Conservation (phyloP, 1,284 basidiomycete species). For the Acaromyces ingoldii region DNA sequence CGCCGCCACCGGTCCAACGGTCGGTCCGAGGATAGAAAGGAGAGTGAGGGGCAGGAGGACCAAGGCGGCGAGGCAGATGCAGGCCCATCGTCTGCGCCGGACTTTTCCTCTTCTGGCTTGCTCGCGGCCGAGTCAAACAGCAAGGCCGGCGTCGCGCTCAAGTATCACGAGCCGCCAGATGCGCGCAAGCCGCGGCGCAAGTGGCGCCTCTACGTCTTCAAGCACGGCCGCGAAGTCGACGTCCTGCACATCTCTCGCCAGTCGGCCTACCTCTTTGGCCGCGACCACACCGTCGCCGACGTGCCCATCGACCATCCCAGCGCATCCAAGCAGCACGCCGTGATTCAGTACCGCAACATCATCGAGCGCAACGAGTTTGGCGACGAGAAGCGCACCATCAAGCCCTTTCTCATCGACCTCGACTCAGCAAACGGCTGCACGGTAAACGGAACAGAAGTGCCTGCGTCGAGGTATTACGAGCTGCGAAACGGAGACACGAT, state of each 20-base stretch:
- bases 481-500: constrained; percentile 68
- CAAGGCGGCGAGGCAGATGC: constrained; percentile 3
- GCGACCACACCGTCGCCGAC: constrained; percentile 67
- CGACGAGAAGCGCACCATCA: constrained; percentile 58
- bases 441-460: constrained; percentile 82
- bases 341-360: constrained; percentile 84
- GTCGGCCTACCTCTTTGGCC: constrained; percentile 86
- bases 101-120: constrained; percentile 80
- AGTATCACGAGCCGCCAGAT: constrained; percentile 98
- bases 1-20: neutral
- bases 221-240: constrained; percentile 83
- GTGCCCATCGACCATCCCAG: constrained; percentile 91
- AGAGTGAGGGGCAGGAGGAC: too few relatives aligned
- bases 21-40: too few relatives aligned
- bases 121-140: constrained; percentile 71
- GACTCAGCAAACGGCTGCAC: constrained; percentile 92
- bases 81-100: constrained; percentile 61
- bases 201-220: constrained; percentile 97
- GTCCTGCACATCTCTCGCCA: constrained; percentile 84
- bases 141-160: constrained; percentile 78
- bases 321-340: constrained; percentile 97
- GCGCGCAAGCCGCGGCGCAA: constrained; percentile 81
- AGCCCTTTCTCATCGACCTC: constrained; percentile 72
- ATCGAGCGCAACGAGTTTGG: constrained; percentile 85
- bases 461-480: constrained; percentile 83